Evolutionary conservation across 768 basidiomycete genomes (phyloP).

Genomic region (Gyrodon lividus): DNA sequence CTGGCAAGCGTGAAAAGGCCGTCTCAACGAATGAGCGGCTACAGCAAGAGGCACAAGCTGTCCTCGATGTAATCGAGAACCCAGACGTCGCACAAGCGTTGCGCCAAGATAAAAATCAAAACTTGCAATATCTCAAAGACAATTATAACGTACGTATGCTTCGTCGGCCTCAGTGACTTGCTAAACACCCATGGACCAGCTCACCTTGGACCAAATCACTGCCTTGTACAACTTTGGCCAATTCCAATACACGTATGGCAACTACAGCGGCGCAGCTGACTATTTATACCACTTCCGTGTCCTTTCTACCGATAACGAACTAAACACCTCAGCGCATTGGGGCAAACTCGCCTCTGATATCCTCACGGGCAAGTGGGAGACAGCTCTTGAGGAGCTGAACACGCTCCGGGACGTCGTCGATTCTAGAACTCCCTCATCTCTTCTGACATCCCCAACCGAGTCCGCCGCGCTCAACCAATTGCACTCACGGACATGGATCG

Average conservation of each 20-base stretch:
- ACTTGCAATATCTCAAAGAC: slow-evolving; percentile 90
- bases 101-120: slow-evolving; percentile 96
- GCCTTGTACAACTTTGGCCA: slow-evolving; percentile 97
- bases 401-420: slow-evolving; percentile 93
- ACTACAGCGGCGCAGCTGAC: slow-evolving; percentile 94
- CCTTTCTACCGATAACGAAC: slow-evolving; percentile 88
- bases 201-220: slow-evolving; percentile 92
- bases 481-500: slow-evolving; percentile 93
- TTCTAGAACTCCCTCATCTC: slow-evolving; percentile 58
- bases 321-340: slow-evolving; percentile 97
- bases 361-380: slow-evolving; percentile 91
- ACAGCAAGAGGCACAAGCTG: slow-evolving; percentile 87
- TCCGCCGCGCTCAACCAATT: slow-evolving; percentile 82
- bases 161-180: neutral
- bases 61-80: slow-evolving; percentile 94
- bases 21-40: slow-evolving; percentile 82
- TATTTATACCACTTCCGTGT: slow-evolving; percentile 99
- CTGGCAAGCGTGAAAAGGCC: slow-evolving; percentile 75
- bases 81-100: slow-evolving; percentile 93
- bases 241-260: slow-evolving; percentile 98
- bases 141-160: slow-evolving; percentile 83
- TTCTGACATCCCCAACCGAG: slow-evolving; percentile 45
- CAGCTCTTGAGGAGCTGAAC: slow-evolving; percentile 93
- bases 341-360: slow-evolving; percentile 98
- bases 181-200: slow-evolving; percentile 43